Conservation (phyloP, 2,329 filamentous ascomycete species). For the Cercospora sp. region DNA sequence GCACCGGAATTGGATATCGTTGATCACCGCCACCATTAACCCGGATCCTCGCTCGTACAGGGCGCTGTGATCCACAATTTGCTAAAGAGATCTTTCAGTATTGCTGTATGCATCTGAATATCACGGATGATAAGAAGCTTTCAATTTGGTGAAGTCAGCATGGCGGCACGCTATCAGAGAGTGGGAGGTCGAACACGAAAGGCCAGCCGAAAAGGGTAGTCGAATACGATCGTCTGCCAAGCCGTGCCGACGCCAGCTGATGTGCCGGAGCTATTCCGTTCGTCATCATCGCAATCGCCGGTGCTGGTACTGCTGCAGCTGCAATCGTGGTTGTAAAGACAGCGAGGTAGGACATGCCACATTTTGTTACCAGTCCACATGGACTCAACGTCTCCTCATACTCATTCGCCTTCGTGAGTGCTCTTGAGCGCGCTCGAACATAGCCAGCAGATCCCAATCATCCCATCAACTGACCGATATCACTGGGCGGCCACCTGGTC, state of each 20-base stretch:
- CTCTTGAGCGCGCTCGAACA: neutral
- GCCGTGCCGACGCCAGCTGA: neutral
- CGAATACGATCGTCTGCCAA: constrained; percentile 8
- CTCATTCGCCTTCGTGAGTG: neutral
- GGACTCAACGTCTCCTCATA: neutral
- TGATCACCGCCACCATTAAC: neutral
- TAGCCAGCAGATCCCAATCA: constrained; percentile 42
- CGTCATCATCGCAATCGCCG: neutral
- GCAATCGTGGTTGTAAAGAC: neutral
- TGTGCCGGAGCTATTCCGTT: neutral
- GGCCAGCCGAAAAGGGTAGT: constrained; percentile 1
- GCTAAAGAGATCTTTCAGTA: neutral
- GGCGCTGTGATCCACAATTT: neutral
- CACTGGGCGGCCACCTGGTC: constrained; percentile 91
- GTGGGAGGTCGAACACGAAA: neutral
- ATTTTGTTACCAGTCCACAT: neutral
- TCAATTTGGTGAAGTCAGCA: neutral
- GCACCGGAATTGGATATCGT: neutral
- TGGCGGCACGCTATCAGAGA: neutral
- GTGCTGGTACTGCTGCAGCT: neutral
- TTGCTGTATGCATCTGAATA: neutral
- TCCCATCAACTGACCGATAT: constrained; percentile 93
- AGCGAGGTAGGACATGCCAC: neutral
- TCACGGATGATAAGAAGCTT: neutral
- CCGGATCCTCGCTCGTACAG: neutral